A percentile compares a stretch with the other conserved stretches of the same genome.
Evolutionary conservation across 2,329 filamentous ascomycete genomes (phyloP).

Genomic region (Curvularia hawaiiensis): DNA sequence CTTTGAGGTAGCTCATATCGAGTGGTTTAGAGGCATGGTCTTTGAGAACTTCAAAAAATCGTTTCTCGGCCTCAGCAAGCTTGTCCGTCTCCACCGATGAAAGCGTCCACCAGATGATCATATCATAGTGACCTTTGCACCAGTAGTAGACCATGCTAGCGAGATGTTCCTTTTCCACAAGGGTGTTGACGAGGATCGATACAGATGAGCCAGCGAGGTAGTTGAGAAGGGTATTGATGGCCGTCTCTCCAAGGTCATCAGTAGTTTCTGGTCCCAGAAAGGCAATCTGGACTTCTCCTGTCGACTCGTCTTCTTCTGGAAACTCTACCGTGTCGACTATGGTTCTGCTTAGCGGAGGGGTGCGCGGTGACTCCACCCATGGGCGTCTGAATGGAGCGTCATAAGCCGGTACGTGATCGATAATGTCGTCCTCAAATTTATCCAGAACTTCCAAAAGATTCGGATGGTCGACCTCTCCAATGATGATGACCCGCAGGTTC

Average conservation of each 20-base stretch:
- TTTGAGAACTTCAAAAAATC: constrained; percentile 81
- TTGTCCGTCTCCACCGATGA: constrained; percentile 87
- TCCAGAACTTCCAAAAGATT: constrained; percentile 82
- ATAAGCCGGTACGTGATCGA: constrained; percentile 77
- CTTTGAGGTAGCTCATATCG: constrained; percentile 87
- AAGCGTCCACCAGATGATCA: constrained; percentile 83
- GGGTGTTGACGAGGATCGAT: constrained; percentile 84
- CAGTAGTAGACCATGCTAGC: constrained; percentile 83
- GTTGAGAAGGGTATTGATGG: constrained; percentile 77
- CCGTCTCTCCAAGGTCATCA: constrained; percentile 66
- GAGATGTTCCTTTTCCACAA: constrained; percentile 92
- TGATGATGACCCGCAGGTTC: constrained; percentile 87
- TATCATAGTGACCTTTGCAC: constrained; percentile 79
- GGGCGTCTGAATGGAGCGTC: constrained; percentile 81
- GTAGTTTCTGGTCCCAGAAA: constrained; percentile 87
- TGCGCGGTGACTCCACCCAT: constrained; percentile 87
- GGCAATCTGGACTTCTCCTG: constrained; percentile 82
- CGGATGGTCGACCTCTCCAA: constrained; percentile 87
- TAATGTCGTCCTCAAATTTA: constrained; percentile 84
- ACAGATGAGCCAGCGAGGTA: constrained; percentile 95
- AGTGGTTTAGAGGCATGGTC: constrained; percentile 80
- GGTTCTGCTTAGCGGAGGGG: constrained; percentile 73
- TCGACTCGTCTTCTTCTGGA: constrained; percentile 94
- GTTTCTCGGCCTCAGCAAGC: constrained; percentile 80
- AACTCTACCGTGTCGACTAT: constrained; percentile 83